Base-by-base conservation (phyloP, 305 asterid species). In the Fraxinus nigra region DNA sequence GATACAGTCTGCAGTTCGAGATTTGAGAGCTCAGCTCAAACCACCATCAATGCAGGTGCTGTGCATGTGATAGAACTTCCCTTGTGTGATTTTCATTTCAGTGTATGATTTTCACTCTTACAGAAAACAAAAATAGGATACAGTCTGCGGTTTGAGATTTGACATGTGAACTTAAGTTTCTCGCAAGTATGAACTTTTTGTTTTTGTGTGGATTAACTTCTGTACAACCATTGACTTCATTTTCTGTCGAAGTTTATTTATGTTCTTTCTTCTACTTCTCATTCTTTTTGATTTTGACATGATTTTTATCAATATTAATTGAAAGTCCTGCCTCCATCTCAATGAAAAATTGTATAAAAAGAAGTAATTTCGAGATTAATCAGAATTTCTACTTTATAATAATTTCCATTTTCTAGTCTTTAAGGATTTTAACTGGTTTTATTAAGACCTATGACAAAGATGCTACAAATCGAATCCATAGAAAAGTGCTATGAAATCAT, bases 1-100 rank as follows among this genome's bases (percentile, higher is more conserved):
- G 78, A 34, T 85, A 11, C 91, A 94, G 98, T 88, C 95, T 86
- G 93, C 97, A 75, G 92, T 94, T 70, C 90, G 97, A 78, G 98
- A 94, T 81, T 89, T 91, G 87, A 93, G 98, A 91, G 90, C 93
- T 84, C 97, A 94, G 90, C 92, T 93, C 77, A 94, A 93, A 88
- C 98, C 98, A 26, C 95, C 97, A 40, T 94, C 97, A 26, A 89
- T 94, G 93, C 97, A 94, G 98, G 98, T 94, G 88, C 18, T 73
- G 54, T 38, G 46, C 81, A 69, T 72, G 61, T 37, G 61, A 8
- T 33, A 9, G 72, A 67, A 76, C 32, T 76, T 79, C 54, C 38
- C 22, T 7, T 7, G 26, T 14, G 75, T 77, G 43, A 48, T 33
- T 79, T 63, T 20, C 76, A 8, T 72, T 7, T 77, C 76, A 59